Percentiles rank a stretch among this genome's conserved stretches.
These are phyloP conservation scores for Arthrobotrys conoides DNA, from an alignment of 2,329 filamentous ascomycete species.

Conservation along the genomic window DNA sequence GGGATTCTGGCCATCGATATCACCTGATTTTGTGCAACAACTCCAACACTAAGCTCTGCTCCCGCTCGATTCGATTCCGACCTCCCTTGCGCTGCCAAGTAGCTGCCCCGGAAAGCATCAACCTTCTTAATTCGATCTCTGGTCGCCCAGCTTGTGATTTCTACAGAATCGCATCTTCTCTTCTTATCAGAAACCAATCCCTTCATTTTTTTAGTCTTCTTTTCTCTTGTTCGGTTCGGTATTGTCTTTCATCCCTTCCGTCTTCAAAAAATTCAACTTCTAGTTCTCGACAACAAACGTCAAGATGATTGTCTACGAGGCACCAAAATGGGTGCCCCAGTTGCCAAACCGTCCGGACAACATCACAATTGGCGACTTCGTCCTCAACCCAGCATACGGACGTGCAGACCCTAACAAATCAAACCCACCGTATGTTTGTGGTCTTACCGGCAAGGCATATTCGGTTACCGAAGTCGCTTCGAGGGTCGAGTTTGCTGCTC, in stretches of 20 bases:
- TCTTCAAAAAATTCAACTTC: not conserved
- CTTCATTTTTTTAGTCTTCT: not conserved
- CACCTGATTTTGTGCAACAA: conserved; percentile 16
- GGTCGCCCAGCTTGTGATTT: conserved; percentile 1
- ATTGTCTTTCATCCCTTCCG: not conserved
- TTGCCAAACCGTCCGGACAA: conserved; percentile 77
- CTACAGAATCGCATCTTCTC: not conserved
- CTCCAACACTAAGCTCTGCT: conserved; percentile 13
- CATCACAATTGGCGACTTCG: conserved; percentile 81
- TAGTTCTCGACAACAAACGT: not conserved
- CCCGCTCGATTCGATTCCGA: not conserved
- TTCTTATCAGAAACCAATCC: not conserved
- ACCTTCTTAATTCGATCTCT: conserved; percentile 20
- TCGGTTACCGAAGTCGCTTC: conserved; percentile 75
- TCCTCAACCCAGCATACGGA: conserved; percentile 80
- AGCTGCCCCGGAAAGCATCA: conserved; percentile 17
- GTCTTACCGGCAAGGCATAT: conserved; percentile 78
- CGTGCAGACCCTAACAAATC: conserved; percentile 76
- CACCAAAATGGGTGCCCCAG: conserved; percentile 67
- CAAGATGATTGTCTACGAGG: conserved; percentile 69
- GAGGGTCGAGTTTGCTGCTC: conserved; percentile 77
- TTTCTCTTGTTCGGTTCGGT: not conserved
- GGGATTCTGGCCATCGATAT: not conserved
- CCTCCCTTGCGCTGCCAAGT: not conserved
- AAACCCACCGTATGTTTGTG: conserved; percentile 81